Evolutionary conservation across 306 rosid genomes (phyloP).

Genomic region (Vicia faba): DNA sequence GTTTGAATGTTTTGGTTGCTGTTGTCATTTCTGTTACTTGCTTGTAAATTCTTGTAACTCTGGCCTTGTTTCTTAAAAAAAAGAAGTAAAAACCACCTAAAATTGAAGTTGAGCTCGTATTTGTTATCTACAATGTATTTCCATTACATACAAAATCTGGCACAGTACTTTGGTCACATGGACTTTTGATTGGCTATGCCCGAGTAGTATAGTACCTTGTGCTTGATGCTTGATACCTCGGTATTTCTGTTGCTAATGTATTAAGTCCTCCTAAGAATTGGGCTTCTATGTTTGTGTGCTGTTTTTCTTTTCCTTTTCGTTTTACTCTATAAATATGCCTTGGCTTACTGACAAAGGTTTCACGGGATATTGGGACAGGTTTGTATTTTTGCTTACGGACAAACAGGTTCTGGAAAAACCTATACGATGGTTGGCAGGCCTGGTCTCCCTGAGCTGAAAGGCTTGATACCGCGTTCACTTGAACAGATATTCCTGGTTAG

Average conservation of each 20-base stretch:
- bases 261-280: neutral
- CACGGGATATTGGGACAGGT: slow-evolving; percentile 59
- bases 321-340: slow-evolving; percentile 2
- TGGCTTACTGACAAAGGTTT: slow-evolving; percentile 34
- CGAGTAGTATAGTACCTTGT: neutral
- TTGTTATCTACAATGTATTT: neutral
- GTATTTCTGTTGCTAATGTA: neutral
- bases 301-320: too few relatives aligned
- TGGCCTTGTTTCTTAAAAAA: too few relatives aligned
- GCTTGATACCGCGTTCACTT: slow-evolving; percentile 85
- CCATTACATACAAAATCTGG: neutral
- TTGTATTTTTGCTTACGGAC: slow-evolving; percentile 95
- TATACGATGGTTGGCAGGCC: slow-evolving; percentile 96
- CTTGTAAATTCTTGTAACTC: neutral
- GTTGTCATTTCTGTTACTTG: neutral
- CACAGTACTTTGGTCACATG: neutral
- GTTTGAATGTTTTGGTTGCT: neutral
- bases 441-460: slow-evolving; percentile 71
- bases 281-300: too few relatives aligned
- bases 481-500: slow-evolving; percentile 82
- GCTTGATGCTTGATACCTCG: neutral
- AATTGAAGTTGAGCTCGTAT: neutral
- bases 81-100: neutral
- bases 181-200: neutral
- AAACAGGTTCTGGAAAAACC: slow-evolving; percentile 95